Base-by-base conservation (phyloP, 1,284 basidiomycete species). In the Austropuccinia psidii region DNA sequence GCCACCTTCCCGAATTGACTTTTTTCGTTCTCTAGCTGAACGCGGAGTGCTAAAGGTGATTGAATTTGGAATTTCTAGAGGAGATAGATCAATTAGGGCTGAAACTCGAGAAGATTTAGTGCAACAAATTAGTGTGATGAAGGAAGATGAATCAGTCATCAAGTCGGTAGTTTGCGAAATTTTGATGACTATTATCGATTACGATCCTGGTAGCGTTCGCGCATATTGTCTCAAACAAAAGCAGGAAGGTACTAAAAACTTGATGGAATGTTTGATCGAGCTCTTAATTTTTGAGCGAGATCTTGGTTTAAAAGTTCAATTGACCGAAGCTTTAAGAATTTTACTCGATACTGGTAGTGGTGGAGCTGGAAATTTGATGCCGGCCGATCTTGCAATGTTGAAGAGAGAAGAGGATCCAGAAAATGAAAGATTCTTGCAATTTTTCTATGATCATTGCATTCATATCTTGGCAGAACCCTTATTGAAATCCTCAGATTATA, bases 11-110 rank as follows among this genome's bases (percentile, higher is more conserved):
- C 88, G 96, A 39, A 85, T 96, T 79, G 83, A 86, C 4, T 87
- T 98, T n/a, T 98, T 96, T 82, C 88, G 93, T 64, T 85, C 87
- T 1, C 85, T 98, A 9, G 87, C 94, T 66, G 94, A 98, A 76
- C 87, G 89, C 15, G 95, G 93, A 0, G 84, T 98, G 57, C 83
- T 98, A 8, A 89, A 89, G 75, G 89, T 90, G n/a, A 87, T 95
- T 24, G 92, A 97, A 79, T 97, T 91, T 41, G 81, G 81, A 5
- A 76, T 83, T 31, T 72, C 76, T 27, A 70, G 61, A 91, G 90
- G 90, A 0, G 85, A 93, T 73, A 83, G 83, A 45, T 27, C 29
- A 29, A 24, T 8, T 37, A 17, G 1, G 7, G 54, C 7, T 57
- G 54, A 33, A 11, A 19, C 39, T 6, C 65, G 21, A 6, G 52